Base-by-base conservation (phyloP, 1,284 basidiomycete species). In the Filobasidium uniguttulatum region DNA sequence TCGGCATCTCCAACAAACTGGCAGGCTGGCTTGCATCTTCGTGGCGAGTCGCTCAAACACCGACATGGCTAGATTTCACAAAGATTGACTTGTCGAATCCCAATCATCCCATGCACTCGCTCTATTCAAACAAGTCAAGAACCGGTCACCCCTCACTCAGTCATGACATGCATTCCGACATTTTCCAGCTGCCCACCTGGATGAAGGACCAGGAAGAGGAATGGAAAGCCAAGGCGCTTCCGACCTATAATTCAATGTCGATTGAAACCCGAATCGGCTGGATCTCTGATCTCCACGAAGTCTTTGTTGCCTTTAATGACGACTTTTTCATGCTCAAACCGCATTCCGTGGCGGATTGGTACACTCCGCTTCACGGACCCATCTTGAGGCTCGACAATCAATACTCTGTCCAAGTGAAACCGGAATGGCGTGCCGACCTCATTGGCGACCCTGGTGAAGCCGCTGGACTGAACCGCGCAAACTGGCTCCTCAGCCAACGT, bases 211-310 rank as follows among this genome's bases (percentile, higher is more conserved):
- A 46, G 33, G 62, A 65, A 34, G 17, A 35, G 10, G 55, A 59
- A 33, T 69, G 62, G 63, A 47, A 59, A 8, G 54, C 55, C 25
- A 59, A 57, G 17, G 64, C 65, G 3, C 46, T 67, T 14, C 67
- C 66, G 4, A 61, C 56, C n/a, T 69, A 62, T 58, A 67, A 67
- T 44, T 69, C 66, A 8, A 67, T 64, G 63, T 57, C 65, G 1
- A 67, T 69, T 44, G 67, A 69, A 46, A 60, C 58, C 34, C 51
- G 65, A 7, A 50, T 67, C 4, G 63, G 63, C 0, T 67, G 65
- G 60, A 46, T 67, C 9, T 64, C 62, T 9, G 67, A 62, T 4
- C 48, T 69, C n/a, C 57, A 33, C 7, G 53, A 55, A 15, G 61
- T 64, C 1, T 57, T 58, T 0, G 47, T 67, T 1, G 57, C 64